These are phyloP conservation scores for Penicillium desertorum DNA, from an alignment of 495 filamentous ascomycete genomes.

Conservation along the genomic window DNA sequence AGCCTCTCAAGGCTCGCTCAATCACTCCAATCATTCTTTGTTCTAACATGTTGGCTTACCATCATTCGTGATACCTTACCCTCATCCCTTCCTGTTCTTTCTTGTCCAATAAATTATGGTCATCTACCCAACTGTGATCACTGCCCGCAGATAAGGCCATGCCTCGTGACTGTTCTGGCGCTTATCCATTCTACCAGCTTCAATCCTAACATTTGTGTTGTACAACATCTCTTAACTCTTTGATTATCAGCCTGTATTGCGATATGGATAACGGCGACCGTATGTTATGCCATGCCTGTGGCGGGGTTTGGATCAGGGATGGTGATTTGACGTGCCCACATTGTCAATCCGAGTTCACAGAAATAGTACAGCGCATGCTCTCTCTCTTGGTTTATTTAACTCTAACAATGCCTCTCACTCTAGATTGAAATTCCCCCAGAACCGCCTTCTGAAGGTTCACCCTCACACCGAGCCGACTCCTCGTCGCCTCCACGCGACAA, in stretches of 20 bases:
- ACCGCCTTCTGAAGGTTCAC: slow-evolving; percentile 16
- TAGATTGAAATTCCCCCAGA: slow-evolving; percentile 44
- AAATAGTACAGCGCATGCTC: slow-evolving; percentile 58
- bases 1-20: neutral
- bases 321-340: slow-evolving; percentile 70
- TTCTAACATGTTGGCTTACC: neutral
- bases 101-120: neutral
- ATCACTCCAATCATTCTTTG: neutral
- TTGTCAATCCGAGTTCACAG: slow-evolving; percentile 74
- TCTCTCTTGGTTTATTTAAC: slow-evolving; percentile 24
- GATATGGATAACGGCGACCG: slow-evolving; percentile 53
- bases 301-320: slow-evolving; percentile 73
- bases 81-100: neutral
- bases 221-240: slow-evolving; percentile 4
- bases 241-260: neutral
- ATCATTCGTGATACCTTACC: neutral
- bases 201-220: slow-evolving; percentile 3
- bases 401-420: slow-evolving; percentile 4
- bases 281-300: slow-evolving; percentile 79
- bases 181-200: slow-evolving; percentile 7
- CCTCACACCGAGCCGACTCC: slow-evolving; percentile 23
- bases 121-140: slow-evolving; percentile 1
- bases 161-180: slow-evolving; percentile 7
- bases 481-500: slow-evolving; percentile 18
- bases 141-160: slow-evolving; percentile 10